Evolutionary conservation across 163 green algal genomes (phyloP), one percentile per base, ranked within the genome.

Genomic region (Coccomyxa subellipsoidea): DNA sequence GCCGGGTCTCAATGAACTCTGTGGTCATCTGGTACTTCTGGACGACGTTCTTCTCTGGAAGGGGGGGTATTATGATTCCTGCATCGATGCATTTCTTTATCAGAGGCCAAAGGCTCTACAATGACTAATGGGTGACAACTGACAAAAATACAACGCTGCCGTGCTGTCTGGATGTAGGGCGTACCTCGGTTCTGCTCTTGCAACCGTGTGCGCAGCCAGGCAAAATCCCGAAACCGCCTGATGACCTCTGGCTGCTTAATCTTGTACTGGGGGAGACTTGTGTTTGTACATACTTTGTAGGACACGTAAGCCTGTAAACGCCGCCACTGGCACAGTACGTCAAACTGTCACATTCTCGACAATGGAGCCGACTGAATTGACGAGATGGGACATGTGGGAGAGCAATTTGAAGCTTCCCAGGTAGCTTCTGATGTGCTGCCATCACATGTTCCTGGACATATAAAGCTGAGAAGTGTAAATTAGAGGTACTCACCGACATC

Each of bases 1-100:
- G 87, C 36, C 96, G 85, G 76, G 87, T 71, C 84, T 98, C 95
- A 32, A 98, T 95, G 88, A 99, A 99, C 25, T 97, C 92, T 8
- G 87, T 89, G 21, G 87, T 92, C 92, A 97, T 95, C 71, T 94
- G 90, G 81, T 96, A 97, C 87, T 99, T 98, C 80, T 97, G 92
- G 38, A 99, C 90, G 7, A 93, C 93, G 31, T 92, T 96, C 81
- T 98, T 98, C 82, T 98, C 94, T 2, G 96, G 96, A 76, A 98
- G 85, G 1, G 96, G 89, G 0, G 96, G 96, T 34, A 99, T 80
- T 53, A 99, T 98, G 76, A 94, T 85, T n/a, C 96, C 95, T 87
- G 83, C 34, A 76, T 1, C 1, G 35, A 27, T 18, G 47, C 47
- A n/a, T 9, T 8, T 37, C n/a, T n/a, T n/a, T n/a, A n/a, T n/a